Evolutionary conservation across 805 yeast genomes (phyloP).

Genomic region (Pichia insulana): DNA sequence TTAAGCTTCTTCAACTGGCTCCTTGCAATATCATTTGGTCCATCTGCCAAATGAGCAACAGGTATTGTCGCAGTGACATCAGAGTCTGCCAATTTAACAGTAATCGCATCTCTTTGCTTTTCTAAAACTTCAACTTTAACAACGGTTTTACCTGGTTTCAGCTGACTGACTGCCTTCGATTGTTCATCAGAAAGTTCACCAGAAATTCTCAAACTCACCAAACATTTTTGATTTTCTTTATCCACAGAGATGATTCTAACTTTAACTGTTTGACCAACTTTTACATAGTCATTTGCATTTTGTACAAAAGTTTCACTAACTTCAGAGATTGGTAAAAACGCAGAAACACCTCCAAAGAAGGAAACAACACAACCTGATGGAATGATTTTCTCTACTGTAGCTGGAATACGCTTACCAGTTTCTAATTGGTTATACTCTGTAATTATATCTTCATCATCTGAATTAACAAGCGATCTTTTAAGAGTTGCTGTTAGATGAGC

Average conservation of each 20-base stretch:
- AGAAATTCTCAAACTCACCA: conserved; percentile 69
- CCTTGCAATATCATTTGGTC: conserved; percentile 64
- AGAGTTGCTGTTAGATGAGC: conserved; percentile 54
- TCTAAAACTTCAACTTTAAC: conserved; percentile 56
- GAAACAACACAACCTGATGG: conserved; percentile 76
- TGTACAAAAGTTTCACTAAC: conserved; percentile 82
- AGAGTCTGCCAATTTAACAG: conserved; percentile 49
- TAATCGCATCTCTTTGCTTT: conserved; percentile 63
- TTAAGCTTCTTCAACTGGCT: conserved; percentile 50
- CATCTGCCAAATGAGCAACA: conserved; percentile 71
- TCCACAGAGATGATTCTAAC: conserved; percentile 60
- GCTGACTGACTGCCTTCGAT: conserved; percentile 33
- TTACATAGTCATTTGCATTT: conserved; percentile 69
- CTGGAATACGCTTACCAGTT: conserved; percentile 49
- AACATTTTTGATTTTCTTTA: conserved; percentile 42
- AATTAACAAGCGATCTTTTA: conserved; percentile 73
- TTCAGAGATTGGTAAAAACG: conserved; percentile 79
- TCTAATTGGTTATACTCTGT: conserved; percentile 31
- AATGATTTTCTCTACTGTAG: conserved; percentile 62
- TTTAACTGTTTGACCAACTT: conserved; percentile 73
- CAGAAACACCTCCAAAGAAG: conserved; percentile 71
- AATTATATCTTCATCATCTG: conserved; percentile 47
- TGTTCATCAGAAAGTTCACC: conserved; percentile 42
- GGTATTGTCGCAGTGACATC: conserved; percentile 62
- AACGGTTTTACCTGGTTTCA: conserved; percentile 55